A percentile compares a stretch with the other conserved stretches of the same genome.
phyloP scores from a whole-genome alignment of 352 stramenopile genomes.

The Globisporangium nunn region DNA sequence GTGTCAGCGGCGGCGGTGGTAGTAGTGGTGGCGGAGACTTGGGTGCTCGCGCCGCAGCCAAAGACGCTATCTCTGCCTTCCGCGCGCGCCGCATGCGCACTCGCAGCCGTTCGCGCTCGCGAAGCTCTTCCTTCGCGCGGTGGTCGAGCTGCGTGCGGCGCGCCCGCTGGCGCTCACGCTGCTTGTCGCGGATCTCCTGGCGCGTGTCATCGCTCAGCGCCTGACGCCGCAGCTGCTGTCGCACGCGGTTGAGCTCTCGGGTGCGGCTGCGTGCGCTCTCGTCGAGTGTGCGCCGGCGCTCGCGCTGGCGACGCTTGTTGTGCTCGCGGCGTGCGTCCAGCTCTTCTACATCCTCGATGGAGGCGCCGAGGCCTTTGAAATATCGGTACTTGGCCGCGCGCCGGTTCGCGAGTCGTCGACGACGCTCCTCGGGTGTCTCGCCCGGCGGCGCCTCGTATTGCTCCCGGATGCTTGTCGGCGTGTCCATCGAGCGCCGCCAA shows the following conservation, averaged over 20 bases:
- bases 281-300: conserved; percentile 38
- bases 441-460: conserved; percentile 35
- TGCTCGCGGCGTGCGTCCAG: conserved; percentile 32
- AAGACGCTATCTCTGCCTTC: too few species aligned
- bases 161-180: conserved; percentile 32
- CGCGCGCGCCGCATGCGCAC: conserved; percentile 23
- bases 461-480: conserved; percentile 12
- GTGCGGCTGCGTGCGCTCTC: conserved; percentile 22
- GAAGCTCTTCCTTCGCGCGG: conserved; percentile 26
- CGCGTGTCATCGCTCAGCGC: conserved; percentile 34
- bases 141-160: conserved; percentile 40
- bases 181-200: conserved; percentile 29
- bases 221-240: conserved; percentile 43
- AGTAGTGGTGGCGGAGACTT: too few species aligned
- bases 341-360: background rate
- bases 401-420: conserved; percentile 43
- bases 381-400: conserved; percentile 67
- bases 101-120: conserved; percentile 40
- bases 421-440: conserved; percentile 42
- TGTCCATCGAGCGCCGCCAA: too few species aligned
- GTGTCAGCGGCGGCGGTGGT: background rate
- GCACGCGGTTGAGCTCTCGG: conserved; percentile 54
- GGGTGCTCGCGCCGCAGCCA: too few species aligned
- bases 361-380: conserved; percentile 18
- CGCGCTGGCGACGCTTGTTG: conserved; percentile 35